Base-by-base conservation (phyloP, 768 basidiomycete genomes). In the Tephrocybe sp. region DNA sequence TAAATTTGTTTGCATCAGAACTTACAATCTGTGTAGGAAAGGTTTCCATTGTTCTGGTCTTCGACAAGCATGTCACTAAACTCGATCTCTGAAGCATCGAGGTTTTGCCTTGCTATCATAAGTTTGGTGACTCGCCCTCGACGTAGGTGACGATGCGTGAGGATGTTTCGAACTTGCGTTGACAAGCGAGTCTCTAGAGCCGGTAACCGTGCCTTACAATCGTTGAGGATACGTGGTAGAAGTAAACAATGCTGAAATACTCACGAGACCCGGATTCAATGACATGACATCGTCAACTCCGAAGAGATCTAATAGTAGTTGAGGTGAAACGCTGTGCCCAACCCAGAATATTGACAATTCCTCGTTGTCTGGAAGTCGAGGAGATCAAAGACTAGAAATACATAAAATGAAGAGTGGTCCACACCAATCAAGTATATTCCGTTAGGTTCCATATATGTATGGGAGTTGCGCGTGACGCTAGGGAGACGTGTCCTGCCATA, bases 61-160 rank as follows among this genome's bases (percentile, higher is more conserved):
- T 99, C 97, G 21, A 97, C 84, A 11, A 99, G 77, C 89, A 97
- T 89, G 69, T 99, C 97, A 55, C 89, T 89, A 60, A 96, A 98
- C 66, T 98, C 97, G 37, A 98, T 81, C 71, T 99, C 96, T 44
- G 83, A 73, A 11, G 83, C 96, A 62, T 99, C 97, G 64, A 94
- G 74, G 63, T 97, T 92, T 64, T 98, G 97, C 8, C 97, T 81
- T 0, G 91, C 90, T 22, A 98, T 76, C 28, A 83, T 69, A 57
- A 94, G 73, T 63, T 83, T 88, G 6, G 76, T 72, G 27, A 65
- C 59, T 2, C 72, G 64, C 3, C 82, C 76, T 26, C 86, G 77
- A 50, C 83, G 77, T 2, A 69, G 60, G 44, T 75, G 72, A 19
- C 90, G 81, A 56, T 85, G 73, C 0, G 80, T 76, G n/a, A 99